phyloP scores from a whole-genome alignment of 2,329 filamentous ascomycete genomes.

The Ophiostoma pallidulum region DNA sequence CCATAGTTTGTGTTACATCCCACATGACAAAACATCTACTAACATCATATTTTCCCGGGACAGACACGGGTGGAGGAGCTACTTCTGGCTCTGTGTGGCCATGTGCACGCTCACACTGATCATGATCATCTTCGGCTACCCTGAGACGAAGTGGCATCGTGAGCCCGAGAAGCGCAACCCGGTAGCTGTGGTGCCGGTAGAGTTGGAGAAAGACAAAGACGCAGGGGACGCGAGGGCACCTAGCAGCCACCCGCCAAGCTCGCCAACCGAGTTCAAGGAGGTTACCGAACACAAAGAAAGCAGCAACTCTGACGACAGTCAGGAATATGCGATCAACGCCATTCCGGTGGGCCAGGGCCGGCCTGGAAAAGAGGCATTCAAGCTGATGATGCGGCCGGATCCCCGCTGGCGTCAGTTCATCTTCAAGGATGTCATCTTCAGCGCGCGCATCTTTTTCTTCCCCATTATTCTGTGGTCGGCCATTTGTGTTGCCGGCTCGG shows the following conservation, averaged over 20 bases:
- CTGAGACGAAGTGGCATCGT: constrained; percentile 50
- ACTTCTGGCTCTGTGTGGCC: constrained; percentile 54
- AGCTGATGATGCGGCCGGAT: neutral
- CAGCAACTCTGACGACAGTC: neutral
- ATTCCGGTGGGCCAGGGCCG: constrained; percentile 1
- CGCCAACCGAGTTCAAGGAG: neutral
- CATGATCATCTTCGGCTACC: constrained; percentile 47
- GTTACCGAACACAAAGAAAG: neutral
- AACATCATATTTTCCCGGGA: constrained; percentile 19
- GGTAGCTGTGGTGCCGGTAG: neutral
- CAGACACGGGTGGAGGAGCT: constrained; percentile 43
- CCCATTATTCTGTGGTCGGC: constrained; percentile 8
- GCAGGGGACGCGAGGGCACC: no score
- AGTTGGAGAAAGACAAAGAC: no score
- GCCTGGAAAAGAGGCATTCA: neutral
- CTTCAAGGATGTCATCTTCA: constrained; percentile 6
- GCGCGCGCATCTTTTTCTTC: constrained; percentile 6
- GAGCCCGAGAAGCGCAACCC: constrained; percentile 29
- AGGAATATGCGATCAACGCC: neutral
- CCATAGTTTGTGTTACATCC: neutral
- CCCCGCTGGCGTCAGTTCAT: constrained; percentile 5
- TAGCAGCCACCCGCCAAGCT: neutral
- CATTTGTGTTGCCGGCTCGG: constrained; percentile 1
- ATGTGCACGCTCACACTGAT: constrained; percentile 38
- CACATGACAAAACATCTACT: neutral